Evolutionary conservation across 768 basidiomycete species (phyloP), one percentile per base, ranked within the genome.

Genomic region (Omphalotus guepiniiformis): DNA sequence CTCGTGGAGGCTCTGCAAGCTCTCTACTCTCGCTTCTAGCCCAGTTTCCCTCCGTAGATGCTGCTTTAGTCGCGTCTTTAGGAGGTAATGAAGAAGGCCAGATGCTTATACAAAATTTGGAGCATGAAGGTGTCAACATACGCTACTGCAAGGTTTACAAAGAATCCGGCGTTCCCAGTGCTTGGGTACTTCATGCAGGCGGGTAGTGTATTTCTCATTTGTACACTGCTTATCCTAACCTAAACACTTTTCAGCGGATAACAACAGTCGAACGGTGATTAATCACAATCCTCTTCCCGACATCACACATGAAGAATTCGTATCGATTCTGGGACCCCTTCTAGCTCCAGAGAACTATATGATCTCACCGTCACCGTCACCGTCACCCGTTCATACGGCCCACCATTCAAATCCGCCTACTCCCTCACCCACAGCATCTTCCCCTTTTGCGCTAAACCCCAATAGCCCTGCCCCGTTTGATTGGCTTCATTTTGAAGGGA

Each of bases 211-310:
- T 23, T 11, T 43, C 8, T 1, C 15, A 5, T 44, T 21, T 27
- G 48, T 42, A 39, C 38, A 25, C 6, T 7, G 25, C 56, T 26
- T 30, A 26, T 42, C 34, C 27, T 29, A 39, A 22, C 26, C 36
- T 39, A 32, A 28, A 25, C 36, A 19, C 48, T 26, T 37, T 42
- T 3, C 51, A 84, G 82, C 69, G 30, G 77, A 85, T 50, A 75
- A 74, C 37, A 74, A 78, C 58, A 65, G 75, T 7, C 77, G 80
- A 32, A 83, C 87, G 11, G 81, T 90, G 42, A 80, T 91, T 55
- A 89, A 93, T 63, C 88, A 93, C 65, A 92, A 92, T 55, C 88
- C 90, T 2, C 72, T 93, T 6, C 90, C 88, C 0, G 90, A 92
- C 53, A 79, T 91, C 52, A 85, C 87, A 0, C 89, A 92, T 54